A percentile compares a stretch with the other conserved stretches of the same genome.
Evolutionary conservation across 495 filamentous ascomycete species (phyloP).

Genomic region (Hyaloscypha variabilis): DNA sequence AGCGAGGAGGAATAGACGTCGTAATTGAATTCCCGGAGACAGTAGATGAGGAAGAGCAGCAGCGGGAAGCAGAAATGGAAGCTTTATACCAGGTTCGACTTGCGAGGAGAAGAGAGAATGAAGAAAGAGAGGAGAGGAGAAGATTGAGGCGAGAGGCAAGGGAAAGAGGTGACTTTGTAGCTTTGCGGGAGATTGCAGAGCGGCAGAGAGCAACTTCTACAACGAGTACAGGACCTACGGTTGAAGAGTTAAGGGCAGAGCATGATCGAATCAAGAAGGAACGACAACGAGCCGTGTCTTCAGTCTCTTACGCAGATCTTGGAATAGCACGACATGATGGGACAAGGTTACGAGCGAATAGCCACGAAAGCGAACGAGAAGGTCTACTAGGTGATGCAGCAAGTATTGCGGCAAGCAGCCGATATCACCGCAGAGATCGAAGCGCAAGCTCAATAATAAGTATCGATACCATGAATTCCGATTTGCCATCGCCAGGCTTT

Average conservation of each 20-base stretch:
- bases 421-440: conserved; percentile 42
- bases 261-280: conserved; percentile 64
- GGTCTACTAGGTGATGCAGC: conserved; percentile 75
- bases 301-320: conserved; percentile 82
- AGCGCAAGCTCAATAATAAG: conserved; percentile 49
- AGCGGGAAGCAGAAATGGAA: conserved; percentile 93
- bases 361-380: conserved; percentile 72
- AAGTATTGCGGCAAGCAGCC: conserved; percentile 49
- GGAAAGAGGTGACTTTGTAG: conserved; percentile 63
- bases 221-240: conserved; percentile 29
- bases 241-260: conserved; percentile 62
- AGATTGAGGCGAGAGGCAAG: conserved; percentile 68
- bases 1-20: conserved; percentile 87
- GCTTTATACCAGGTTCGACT: conserved; percentile 86
- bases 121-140: conserved; percentile 75
- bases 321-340: conserved; percentile 90
- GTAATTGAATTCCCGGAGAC: conserved; percentile 82
- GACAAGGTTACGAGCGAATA: conserved; percentile 79
- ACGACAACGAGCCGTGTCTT: conserved; percentile 75
- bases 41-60: conserved; percentile 58
- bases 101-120: conserved; percentile 72
- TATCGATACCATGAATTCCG: conserved; percentile 44
- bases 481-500: conserved; percentile 24
- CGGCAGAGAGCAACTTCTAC: conserved; percentile 35
- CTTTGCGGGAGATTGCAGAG: conserved; percentile 60